These are phyloP conservation scores for Gleditsia sinensis DNA, from an alignment of 306 rosid species.

Conservation along the genomic window DNA sequence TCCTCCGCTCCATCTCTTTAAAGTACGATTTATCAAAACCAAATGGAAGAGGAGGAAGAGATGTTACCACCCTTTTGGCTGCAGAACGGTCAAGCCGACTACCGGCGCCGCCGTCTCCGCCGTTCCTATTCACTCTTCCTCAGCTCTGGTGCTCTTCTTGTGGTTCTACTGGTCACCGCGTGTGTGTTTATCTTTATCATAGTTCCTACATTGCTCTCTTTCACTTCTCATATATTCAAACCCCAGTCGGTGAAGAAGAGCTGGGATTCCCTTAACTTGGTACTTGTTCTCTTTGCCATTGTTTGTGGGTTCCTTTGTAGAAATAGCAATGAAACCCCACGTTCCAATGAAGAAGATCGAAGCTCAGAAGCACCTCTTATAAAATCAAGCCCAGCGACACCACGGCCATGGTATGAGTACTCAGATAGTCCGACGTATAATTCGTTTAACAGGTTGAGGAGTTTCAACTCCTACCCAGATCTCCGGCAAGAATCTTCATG, in stretches of 20 bases:
- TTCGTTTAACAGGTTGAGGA: conserved; percentile 50
- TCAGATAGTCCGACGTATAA: conserved; percentile 48
- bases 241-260: conserved; percentile 70
- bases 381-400: conserved; percentile 49
- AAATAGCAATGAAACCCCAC: conserved; percentile 37
- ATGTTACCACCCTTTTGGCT: conserved; percentile 62
- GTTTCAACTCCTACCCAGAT: conserved; percentile 87
- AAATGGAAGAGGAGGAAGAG: conserved; percentile 56
- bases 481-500: conserved; percentile 69
- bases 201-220: conserved; percentile 56
- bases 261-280: conserved; percentile 78
- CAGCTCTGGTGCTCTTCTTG: conserved; percentile 55
- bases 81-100: conserved; percentile 31
- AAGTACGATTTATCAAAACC: conserved; percentile 14
- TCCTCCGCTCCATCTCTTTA: background rate
- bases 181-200: conserved; percentile 49
- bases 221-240: conserved; percentile 56
- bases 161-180: conserved; percentile 47
- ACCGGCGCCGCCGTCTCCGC: conserved; percentile 44
- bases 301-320: conserved; percentile 77
- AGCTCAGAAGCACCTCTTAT: conserved; percentile 25
- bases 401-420: conserved; percentile 54
- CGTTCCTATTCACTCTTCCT: conserved; percentile 52
- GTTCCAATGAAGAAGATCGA: conserved; percentile 41
- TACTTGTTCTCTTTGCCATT: conserved; percentile 87